Evolutionary conservation across 2,329 filamentous ascomycete species (phyloP).

Genomic region (Aspergillus fischeri): DNA sequence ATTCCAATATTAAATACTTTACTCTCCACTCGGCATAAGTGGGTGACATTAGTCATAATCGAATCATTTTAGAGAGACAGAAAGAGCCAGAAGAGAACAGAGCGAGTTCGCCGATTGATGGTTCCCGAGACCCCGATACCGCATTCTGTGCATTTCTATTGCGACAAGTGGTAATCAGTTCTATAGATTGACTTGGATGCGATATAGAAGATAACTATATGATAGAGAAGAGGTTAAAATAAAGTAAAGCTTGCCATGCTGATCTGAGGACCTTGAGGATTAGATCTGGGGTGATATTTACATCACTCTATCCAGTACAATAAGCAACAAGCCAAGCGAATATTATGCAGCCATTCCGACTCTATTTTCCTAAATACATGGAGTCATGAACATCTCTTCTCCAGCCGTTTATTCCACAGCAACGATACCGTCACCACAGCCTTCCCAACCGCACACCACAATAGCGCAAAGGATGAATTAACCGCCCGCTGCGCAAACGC

Average conservation of each 20-base stretch:
- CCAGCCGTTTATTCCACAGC: neutral
- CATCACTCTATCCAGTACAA: neutral
- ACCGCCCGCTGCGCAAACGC: slow-evolving; percentile 27
- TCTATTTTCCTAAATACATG: too few relatives aligned
- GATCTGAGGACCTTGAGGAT: neutral
- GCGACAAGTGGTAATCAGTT: neutral
- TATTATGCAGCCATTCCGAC: neutral
- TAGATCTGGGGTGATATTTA: neutral
- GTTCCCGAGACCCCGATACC: neutral
- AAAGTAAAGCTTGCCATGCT: neutral
- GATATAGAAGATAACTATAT: neutral
- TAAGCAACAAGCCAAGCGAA: too few relatives aligned
- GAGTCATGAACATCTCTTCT: neutral
- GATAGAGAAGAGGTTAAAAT: neutral
- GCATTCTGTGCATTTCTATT: neutral
- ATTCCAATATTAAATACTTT: neutral
- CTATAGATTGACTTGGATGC: neutral
- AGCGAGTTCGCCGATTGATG: neutral
- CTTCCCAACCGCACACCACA: neutral
- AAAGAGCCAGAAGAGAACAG: neutral
- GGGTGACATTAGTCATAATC: neutral
- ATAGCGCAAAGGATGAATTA: neutral
- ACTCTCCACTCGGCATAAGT: too few relatives aligned
- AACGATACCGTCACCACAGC: neutral
- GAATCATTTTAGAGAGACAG: neutral